Conservation (phyloP, 2,329 filamentous ascomycete species). For the Apiospora arundinis region DNA sequence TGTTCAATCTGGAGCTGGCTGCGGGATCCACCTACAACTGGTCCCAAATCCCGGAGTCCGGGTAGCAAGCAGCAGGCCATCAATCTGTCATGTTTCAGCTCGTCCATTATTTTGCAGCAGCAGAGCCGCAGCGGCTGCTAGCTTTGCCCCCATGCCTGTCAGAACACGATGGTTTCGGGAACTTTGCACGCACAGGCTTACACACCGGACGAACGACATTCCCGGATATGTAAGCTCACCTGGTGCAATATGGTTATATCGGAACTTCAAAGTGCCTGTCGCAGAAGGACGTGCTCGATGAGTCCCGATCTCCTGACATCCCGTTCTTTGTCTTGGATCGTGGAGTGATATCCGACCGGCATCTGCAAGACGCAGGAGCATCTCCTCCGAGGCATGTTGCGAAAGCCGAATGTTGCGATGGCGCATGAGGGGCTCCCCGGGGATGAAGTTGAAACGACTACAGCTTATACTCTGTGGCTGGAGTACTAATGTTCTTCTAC, state of each 20-base stretch:
- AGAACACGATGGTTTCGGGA: slow-evolving; percentile 12
- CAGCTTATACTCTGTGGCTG: neutral
- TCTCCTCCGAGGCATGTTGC: neutral
- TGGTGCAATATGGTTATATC: neutral
- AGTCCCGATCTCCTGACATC: neutral
- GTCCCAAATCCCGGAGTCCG: neutral
- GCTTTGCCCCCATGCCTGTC: neutral
- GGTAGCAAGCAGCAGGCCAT: no score
- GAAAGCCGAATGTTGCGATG: neutral
- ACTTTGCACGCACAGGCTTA: neutral
- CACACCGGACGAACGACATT: neutral
- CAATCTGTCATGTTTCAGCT: slow-evolving; percentile 5
- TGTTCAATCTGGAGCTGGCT: neutral
- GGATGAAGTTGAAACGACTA: neutral
- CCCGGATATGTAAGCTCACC: neutral
- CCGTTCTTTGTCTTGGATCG: neutral
- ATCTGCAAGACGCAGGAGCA: neutral
- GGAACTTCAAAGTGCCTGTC: neutral
- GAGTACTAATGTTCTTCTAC: no score
- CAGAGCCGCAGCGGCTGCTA: neutral
- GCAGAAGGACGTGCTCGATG: slow-evolving; percentile 1
- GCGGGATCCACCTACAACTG: neutral
- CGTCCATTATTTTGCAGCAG: neutral
- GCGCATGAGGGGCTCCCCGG: neutral
- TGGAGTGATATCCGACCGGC: neutral